phyloP scores from a whole-genome alignment of 169 alveolate species.

The Amoebophrya sp. region DNA sequence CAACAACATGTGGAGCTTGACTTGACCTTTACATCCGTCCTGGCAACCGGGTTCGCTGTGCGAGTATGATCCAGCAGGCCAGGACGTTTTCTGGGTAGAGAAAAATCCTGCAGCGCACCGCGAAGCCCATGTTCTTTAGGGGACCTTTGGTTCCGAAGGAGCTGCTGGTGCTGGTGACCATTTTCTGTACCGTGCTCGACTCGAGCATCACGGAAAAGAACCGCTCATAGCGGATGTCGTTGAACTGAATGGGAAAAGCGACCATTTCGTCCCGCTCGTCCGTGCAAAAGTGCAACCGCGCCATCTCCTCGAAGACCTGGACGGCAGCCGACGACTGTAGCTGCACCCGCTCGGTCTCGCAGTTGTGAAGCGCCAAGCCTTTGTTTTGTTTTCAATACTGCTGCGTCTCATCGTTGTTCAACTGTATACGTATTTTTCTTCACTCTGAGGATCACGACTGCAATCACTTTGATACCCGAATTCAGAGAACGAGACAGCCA shows the following conservation, averaged over 20 bases:
- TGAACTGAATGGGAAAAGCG: constrained; percentile 8
- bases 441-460: no score
- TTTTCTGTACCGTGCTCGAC: background rate
- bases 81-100: background rate
- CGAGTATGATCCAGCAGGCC: constrained; percentile 4
- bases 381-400: no score
- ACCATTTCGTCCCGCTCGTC: background rate
- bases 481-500: no score
- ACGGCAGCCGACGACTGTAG: background rate
- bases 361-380: background rate
- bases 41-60: no score
- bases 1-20: no score
- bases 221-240: background rate
- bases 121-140: no score
- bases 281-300: background rate
- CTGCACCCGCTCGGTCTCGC: constrained; percentile 7
- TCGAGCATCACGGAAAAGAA: background rate
- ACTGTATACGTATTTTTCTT: no score
- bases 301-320: background rate
- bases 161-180: background rate
- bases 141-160: no score
- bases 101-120: background rate
- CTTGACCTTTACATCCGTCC: no score
- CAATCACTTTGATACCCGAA: no score
- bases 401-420: no score